phyloP scores from a whole-genome alignment of 169 alveolate genomes.

The Plasmodium knowlesi region DNA sequence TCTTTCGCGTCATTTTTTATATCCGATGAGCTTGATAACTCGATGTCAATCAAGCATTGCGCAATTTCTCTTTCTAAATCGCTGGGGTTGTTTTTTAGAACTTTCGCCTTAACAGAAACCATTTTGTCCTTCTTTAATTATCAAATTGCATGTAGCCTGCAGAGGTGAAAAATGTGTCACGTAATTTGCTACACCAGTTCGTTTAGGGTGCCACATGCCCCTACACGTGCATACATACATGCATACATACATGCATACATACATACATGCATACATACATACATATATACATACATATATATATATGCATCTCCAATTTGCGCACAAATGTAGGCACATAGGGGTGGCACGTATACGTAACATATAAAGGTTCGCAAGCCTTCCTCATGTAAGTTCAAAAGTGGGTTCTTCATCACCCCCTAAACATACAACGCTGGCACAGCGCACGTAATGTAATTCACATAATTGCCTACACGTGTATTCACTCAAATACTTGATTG shows the following conservation, averaged over 20 bases:
- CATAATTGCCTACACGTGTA: not conserved
- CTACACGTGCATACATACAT: not conserved
- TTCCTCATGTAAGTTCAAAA: not conserved
- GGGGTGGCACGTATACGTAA: no score
- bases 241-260: not conserved
- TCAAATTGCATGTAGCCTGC: slow-evolving; percentile 4
- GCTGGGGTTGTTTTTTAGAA: slow-evolving; percentile 78
- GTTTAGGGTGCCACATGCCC: not conserved
- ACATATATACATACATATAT: not conserved
- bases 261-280: not conserved
- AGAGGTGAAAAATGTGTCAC: slow-evolving; percentile 13
- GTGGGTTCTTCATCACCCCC: not conserved
- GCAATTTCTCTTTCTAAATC: slow-evolving; percentile 88
- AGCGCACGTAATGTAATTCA: not conserved
- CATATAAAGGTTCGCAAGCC: not conserved
- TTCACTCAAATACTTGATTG: not conserved
- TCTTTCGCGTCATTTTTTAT: slow-evolving; percentile 88
- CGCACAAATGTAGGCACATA: not conserved
- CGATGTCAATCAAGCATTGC: slow-evolving; percentile 87
- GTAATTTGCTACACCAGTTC: not conserved
- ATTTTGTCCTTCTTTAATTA: slow-evolving; percentile 34
- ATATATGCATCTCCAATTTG: not conserved
- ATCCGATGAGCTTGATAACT: slow-evolving; percentile 88
- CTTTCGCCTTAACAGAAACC: slow-evolving; percentile 50
- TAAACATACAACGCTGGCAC: not conserved